These are phyloP conservation scores for Candida insectorum DNA, from an alignment of 805 yeast genomes.

Conservation along the genomic window DNA sequence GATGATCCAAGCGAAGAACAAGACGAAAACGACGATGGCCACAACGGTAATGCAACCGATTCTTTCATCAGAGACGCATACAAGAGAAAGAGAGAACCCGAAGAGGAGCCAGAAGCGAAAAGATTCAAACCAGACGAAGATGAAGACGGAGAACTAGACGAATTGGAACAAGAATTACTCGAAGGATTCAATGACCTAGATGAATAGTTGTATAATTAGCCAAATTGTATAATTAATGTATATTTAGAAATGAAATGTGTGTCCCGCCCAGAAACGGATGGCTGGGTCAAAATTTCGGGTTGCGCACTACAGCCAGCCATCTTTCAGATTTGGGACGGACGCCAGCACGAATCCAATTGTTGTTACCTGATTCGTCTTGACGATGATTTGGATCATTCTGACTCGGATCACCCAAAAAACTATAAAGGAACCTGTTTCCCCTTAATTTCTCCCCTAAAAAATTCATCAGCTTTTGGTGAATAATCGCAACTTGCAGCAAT, in stretches of 20 bases:
- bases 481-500: too few relatives aligned
- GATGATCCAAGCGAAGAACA: slow-evolving; percentile 22
- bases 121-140: background rate
- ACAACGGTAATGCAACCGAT: slow-evolving; percentile 13
- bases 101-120: slow-evolving; percentile 12
- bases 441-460: too few relatives aligned
- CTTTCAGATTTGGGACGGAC: background rate
- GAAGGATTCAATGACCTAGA: slow-evolving; percentile 40
- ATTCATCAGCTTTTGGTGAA: too few relatives aligned
- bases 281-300: background rate
- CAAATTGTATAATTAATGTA: slow-evolving; percentile 6
- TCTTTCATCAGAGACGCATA: slow-evolving; percentile 27
- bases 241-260: slow-evolving; percentile 1
- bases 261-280: background rate
- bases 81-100: slow-evolving; percentile 15
- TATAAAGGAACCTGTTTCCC: too few relatives aligned
- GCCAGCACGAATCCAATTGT: slow-evolving; percentile 1
- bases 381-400: too few relatives aligned
- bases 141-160: slow-evolving; percentile 33
- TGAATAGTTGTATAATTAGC: slow-evolving; percentile 2
- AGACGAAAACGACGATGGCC: slow-evolving; percentile 16
- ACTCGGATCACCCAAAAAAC: too few relatives aligned
- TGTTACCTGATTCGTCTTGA: too few relatives aligned
- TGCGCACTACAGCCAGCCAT: background rate
- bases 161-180: slow-evolving; percentile 48